Evolutionary conservation across 768 basidiomycete species (phyloP).

Genomic region (Trametes cinnabarina): DNA sequence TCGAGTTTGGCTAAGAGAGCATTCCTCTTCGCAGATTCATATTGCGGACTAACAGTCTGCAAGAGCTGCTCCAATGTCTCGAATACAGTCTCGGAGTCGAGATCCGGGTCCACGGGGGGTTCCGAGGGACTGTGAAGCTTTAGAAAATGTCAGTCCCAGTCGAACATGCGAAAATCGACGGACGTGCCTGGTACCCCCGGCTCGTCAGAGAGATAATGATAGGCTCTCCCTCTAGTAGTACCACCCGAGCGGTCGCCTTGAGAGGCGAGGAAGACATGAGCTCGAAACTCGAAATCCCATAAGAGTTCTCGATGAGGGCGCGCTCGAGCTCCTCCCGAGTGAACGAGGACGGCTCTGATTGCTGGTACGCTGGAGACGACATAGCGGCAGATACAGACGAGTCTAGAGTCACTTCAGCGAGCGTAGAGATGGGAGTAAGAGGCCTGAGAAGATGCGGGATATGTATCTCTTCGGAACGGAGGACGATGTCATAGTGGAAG

Average conservation of each 20-base stretch:
- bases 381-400: neutral
- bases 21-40: conserved; percentile 46
- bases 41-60: conserved; percentile 52
- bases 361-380: neutral
- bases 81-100: conserved; percentile 32
- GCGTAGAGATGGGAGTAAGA: neutral
- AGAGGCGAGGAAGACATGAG: conserved; percentile 37
- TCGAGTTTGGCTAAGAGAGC: conserved; percentile 48
- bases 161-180: neutral
- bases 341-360: conserved; percentile 26
- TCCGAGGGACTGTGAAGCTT: conserved; percentile 11
- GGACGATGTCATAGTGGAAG: conserved; percentile 8
- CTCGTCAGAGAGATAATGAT: conserved; percentile 48
- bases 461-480: neutral
- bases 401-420: neutral
- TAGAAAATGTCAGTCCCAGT: neutral
- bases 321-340: conserved; percentile 48
- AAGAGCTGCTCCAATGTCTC: conserved; percentile 64
- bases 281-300: conserved; percentile 50
- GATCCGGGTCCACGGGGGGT: conserved; percentile 8
- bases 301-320: conserved; percentile 57
- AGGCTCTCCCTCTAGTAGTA: conserved; percentile 52
- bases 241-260: conserved; percentile 53
- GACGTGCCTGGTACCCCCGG: conserved; percentile 53
- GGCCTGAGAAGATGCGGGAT: no score